A percentile compares a stretch with the other conserved stretches of the same genome.
Conservation (phyloP, 2,329 filamentous ascomycete genomes). For the Cladophialophora exuberans region DNA sequence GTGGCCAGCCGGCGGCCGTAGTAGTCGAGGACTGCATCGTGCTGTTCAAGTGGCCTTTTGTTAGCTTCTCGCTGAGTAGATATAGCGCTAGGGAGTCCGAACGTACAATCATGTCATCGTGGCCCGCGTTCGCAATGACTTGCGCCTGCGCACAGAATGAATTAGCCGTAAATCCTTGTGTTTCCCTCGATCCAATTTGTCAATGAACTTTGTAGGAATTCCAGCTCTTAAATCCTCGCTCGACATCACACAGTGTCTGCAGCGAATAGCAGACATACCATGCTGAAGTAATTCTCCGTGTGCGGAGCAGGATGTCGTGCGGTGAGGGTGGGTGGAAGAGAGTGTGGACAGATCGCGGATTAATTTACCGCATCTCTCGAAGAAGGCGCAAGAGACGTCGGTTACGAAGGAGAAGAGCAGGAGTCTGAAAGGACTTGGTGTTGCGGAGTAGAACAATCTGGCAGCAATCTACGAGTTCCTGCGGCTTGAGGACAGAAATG, state of each 20-base stretch:
- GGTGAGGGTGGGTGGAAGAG: background rate
- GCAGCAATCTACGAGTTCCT: slow-evolving; percentile 14
- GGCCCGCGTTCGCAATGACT: slow-evolving; percentile 81
- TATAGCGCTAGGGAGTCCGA: slow-evolving; percentile 3
- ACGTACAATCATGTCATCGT: slow-evolving; percentile 99
- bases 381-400: background rate
- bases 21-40: slow-evolving; percentile 98
- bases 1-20: slow-evolving; percentile 95
- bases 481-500: background rate
- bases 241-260: background rate
- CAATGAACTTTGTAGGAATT: background rate
- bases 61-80: background rate
- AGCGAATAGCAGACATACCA: slow-evolving; percentile 13
- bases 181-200: background rate
- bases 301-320: background rate
- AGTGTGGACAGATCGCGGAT: background rate
- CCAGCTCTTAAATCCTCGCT: background rate
- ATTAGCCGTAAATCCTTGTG: background rate
- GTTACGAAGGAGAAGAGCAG: background rate
- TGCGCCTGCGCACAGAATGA: slow-evolving; percentile 68
- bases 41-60: slow-evolving; percentile 54
- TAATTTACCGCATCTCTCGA: slow-evolving; percentile 20
- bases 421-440: background rate
- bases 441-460: slow-evolving; percentile 14
- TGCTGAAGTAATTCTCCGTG: background rate